Percentiles rank a stretch among this genome's conserved stretches.
These are phyloP conservation scores for Borovskyia barvae DNA, from an alignment of 208 protist species.

Conservation along the genomic window DNA sequence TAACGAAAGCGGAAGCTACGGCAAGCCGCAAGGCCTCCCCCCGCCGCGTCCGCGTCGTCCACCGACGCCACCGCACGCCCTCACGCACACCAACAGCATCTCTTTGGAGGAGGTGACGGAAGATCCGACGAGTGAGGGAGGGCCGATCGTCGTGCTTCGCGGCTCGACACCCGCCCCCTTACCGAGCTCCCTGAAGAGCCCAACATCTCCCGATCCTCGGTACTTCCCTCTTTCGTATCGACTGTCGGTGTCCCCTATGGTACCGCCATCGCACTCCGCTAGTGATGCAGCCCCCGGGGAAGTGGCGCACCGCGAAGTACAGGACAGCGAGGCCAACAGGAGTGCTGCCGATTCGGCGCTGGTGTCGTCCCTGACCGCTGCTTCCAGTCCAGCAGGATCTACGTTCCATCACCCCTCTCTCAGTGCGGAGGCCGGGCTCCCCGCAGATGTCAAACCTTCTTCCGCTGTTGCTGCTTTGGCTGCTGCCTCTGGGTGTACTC, in stretches of 20 bases:
- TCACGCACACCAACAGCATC: constrained; percentile 33
- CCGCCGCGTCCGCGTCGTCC: constrained; percentile 17
- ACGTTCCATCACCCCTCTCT: no score
- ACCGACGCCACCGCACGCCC: constrained; percentile 21
- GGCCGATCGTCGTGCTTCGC: constrained; percentile 27
- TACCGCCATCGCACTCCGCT: neutral
- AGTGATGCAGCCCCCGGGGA: neutral
- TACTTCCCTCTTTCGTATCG: constrained; percentile 9
- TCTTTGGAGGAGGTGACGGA: constrained; percentile 32
- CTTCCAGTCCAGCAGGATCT: constrained; percentile 9
- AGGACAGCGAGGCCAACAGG: neutral
- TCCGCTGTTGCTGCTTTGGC: no score
- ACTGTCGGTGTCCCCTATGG: neutral
- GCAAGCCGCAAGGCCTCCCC: constrained; percentile 16
- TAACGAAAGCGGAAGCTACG: neutral
- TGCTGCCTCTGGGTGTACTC: no score
- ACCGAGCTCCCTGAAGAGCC: constrained; percentile 6
- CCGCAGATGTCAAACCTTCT: no score
- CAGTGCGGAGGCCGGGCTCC: no score
- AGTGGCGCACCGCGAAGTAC: neutral
- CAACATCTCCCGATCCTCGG: constrained; percentile 9
- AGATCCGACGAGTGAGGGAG: constrained; percentile 26
- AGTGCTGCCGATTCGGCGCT: neutral
- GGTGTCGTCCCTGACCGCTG: constrained; percentile 16
- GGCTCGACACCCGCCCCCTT: constrained; percentile 13